Evolutionary conservation across 495 filamentous ascomycete species (phyloP), one percentile per base, ranked within the genome.

Genomic region (Cetradonia linearis): DNA sequence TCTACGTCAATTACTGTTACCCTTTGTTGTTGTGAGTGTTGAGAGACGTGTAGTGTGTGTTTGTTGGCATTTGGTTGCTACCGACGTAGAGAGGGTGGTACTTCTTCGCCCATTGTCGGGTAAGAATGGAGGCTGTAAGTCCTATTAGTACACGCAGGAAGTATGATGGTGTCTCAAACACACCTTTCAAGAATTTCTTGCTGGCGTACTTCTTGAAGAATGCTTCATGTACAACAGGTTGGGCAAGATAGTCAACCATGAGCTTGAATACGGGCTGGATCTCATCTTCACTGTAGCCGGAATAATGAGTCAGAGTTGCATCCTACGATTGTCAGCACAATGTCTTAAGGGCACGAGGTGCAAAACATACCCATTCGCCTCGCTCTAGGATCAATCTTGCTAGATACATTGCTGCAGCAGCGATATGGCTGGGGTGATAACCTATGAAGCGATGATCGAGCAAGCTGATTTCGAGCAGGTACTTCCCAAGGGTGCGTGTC

Each of bases 191-290:
- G 74, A 96, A 98, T 73, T 92, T 95, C 78, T 96, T 97, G 81
- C 89, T 93, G 18, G 94, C 93, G 69, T 98, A 98, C 71, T 98
- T 98, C 80, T 92, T 93, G 80, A 95, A 97, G 81, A 98, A 97
- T 20, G 94, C 93, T 72, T 96, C 90, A 66, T 97, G 93, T 42
- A 80, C 79, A 48, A 96, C 89, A 34, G 94, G 93, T 10, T 85
- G 81, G 59, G 84, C 85, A 37, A 97, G 83, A 68, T 97, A 97
- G 69, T 97, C 90, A 59, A 98, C 81, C 92, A 98, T 96, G 53
- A 96, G 76, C 65, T 83, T 80, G 73, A 95, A 89, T 53, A 96
- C 90, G 7, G 94, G 92, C 67, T 89, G 81, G 62, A 98, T 90
- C 70, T 97, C 88, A 33, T 88, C 84, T 71, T 97, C 91, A 9